A percentile compares a stretch with the other conserved stretches of the same genome.
Conservation (phyloP, 495 filamentous ascomycete species). For the Neurospora sp. region DNA sequence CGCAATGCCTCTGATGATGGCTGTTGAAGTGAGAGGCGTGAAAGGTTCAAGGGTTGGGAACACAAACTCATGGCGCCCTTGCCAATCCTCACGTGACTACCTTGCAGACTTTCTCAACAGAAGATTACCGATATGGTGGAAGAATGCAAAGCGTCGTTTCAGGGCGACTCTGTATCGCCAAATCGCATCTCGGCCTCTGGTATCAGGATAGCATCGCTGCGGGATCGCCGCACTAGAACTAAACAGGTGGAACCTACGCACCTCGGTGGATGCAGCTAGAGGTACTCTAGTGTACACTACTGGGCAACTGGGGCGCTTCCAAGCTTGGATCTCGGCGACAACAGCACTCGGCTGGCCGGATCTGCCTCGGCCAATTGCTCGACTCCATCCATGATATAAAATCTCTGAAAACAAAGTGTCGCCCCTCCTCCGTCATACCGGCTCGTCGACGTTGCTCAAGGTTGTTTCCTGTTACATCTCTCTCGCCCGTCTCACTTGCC, state of each 20-base stretch:
- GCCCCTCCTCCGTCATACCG: neutral
- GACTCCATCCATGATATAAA: neutral
- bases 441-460: neutral
- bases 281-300: neutral
- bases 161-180: neutral
- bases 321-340: neutral
- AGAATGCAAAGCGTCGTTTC: neutral
- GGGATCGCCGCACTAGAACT: neutral
- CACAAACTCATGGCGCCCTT: neutral
- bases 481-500: neutral
- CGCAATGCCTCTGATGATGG: neutral
- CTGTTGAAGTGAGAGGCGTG: neutral
- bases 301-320: neutral
- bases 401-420: neutral
- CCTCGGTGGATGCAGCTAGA: neutral
- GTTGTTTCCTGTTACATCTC: neutral
- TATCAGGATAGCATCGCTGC: neutral
- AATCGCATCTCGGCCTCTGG: neutral
- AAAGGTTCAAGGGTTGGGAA: neutral
- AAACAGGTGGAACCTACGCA: neutral
- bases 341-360: neutral
- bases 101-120: neutral
- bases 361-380: neutral
- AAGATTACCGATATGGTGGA: neutral
- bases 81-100: neutral